Evolutionary conservation across 2,329 filamentous ascomycete genomes (phyloP).

Genomic region (Penicillium olsonii): DNA sequence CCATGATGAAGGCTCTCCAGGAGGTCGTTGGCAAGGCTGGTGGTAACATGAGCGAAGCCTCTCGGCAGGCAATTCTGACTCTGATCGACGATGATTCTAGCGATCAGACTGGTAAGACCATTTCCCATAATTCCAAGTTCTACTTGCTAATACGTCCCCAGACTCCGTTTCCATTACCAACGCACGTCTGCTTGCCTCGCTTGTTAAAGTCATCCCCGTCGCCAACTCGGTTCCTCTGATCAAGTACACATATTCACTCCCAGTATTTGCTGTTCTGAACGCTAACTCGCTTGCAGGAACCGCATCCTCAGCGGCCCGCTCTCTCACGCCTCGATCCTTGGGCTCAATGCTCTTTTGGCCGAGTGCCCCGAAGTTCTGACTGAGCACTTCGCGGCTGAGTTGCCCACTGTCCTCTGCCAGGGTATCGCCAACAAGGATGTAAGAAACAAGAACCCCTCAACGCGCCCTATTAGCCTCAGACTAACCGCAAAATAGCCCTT

Average conservation of each 20-base stretch:
- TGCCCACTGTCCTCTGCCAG: conserved; percentile 74
- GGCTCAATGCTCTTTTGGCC: conserved; percentile 82
- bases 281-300: conserved; percentile 59
- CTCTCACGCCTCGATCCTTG: conserved; percentile 76
- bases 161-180: conserved; percentile 82
- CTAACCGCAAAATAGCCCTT: conserved; percentile 59
- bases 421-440: conserved; percentile 77
- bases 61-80: conserved; percentile 78
- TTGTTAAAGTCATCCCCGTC: conserved; percentile 80
- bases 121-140: not conserved
- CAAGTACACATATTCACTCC: conserved; percentile 45
- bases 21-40: conserved; percentile 96
- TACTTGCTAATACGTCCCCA: conserved; percentile 22
- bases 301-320: conserved; percentile 77
- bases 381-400: conserved; percentile 69
- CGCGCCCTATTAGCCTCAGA: not conserved
- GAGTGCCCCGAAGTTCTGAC: conserved; percentile 74
- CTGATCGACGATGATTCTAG: conserved; percentile 85
- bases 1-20: conserved; percentile 95
- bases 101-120: conserved; percentile 63
- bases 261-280: not conserved
- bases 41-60: conserved; percentile 89
- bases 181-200: conserved; percentile 82
- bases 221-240: conserved; percentile 65
- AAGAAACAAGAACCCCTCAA: conserved; percentile 46